phyloP scores from a whole-genome alignment of 148 eudicot species.

The Chenopodium quinoa region DNA sequence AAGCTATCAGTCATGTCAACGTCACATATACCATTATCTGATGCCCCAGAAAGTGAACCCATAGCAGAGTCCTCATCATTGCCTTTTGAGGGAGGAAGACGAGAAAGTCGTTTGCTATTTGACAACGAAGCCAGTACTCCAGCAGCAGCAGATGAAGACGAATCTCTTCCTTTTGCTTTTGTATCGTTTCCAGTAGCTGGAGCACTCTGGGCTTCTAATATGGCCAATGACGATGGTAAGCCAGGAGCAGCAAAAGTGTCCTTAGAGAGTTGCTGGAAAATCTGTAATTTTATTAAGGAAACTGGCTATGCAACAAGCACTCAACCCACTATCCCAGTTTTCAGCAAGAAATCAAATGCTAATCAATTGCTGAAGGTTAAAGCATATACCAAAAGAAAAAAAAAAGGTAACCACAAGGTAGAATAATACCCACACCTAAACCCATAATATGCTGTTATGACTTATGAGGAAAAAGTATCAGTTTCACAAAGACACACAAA shows the following conservation, averaged over 20 bases:
- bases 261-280: constrained; percentile 62
- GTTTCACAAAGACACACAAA: background rate
- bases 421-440: background rate
- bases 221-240: constrained; percentile 53
- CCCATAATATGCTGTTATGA: background rate
- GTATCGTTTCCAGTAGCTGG: constrained; percentile 48
- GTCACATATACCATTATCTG: constrained; percentile 52
- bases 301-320: background rate
- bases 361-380: background rate
- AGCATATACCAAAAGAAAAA: background rate
- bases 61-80: constrained; percentile 52
- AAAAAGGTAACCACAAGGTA: background rate
- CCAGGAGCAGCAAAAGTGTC: constrained; percentile 43
- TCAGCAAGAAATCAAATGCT: background rate
- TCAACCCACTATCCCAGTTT: constrained; percentile 5
- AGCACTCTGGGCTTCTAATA: constrained; percentile 66
- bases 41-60: constrained; percentile 48
- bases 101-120: constrained; percentile 49
- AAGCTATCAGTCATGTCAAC: constrained; percentile 60
- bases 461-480: background rate
- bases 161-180: constrained; percentile 61
- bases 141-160: constrained; percentile 60
- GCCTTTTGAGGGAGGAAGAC: constrained; percentile 58
- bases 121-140: constrained; percentile 75
- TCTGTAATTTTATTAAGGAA: constrained; percentile 58